phyloP scores from a whole-genome alignment of 1,284 basidiomycete genomes.

The Rhodotorula mucilaginosa region DNA sequence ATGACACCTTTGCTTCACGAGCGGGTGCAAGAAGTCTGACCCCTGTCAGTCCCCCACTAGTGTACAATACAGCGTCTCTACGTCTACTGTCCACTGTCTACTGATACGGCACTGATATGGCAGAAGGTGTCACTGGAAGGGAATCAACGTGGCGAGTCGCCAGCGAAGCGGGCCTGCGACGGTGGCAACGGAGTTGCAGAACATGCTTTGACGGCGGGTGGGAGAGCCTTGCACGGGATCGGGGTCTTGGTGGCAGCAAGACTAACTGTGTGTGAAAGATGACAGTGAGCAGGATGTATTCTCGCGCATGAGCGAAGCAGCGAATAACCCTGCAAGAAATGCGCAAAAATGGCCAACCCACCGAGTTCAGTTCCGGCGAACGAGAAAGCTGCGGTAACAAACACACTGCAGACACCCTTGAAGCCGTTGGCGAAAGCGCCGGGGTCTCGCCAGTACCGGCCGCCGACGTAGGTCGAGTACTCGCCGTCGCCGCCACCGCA shows the following conservation, averaged over 20 bases:
- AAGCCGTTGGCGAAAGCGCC: conserved; percentile 53
- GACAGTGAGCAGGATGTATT: not conserved
- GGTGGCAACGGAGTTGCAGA: not conserved
- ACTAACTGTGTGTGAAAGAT: conserved; percentile 54
- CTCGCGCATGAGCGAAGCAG: too few species aligned
- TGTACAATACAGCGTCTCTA: too few species aligned
- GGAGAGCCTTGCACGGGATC: conserved; percentile 54
- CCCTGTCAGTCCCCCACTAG: too few species aligned
- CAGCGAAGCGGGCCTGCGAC: not conserved
- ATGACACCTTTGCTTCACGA: too few species aligned
- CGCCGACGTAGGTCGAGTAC: conserved; percentile 33
- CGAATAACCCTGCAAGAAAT: too few species aligned
- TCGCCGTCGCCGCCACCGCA: conserved; percentile 33
- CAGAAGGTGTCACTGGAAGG: conserved; percentile 28
- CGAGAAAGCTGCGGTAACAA: conserved; percentile 54
- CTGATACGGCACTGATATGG: conserved; percentile 25
- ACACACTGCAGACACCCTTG: conserved; percentile 55
- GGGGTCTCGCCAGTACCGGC: conserved; percentile 47
- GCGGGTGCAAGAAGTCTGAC: too few species aligned
- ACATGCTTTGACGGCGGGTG: conserved; percentile 54
- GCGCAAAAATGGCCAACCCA: too few species aligned
- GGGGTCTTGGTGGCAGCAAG: conserved; percentile 61
- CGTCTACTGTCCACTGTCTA: too few species aligned
- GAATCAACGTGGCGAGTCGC: too few species aligned
- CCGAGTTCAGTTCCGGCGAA: conserved; percentile 52